Base-by-base conservation (phyloP, 768 basidiomycete species). In the Mycena venus region DNA sequence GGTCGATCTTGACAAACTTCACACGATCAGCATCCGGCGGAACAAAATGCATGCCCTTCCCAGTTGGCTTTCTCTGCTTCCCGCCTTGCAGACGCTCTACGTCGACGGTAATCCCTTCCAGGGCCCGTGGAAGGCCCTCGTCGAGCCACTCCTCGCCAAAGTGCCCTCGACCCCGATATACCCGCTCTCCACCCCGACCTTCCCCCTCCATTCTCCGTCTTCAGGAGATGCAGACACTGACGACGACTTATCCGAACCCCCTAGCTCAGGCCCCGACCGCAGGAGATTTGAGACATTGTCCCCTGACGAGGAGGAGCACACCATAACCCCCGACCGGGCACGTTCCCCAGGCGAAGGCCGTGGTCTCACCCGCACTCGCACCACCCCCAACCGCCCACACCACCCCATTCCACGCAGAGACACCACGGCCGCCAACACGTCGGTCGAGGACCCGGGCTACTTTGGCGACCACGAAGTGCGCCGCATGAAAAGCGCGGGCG, bases 41-140 rank as follows among this genome's bases (percentile, higher is more conserved):
- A 99, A 99, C 84, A 94, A 94, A 81, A 87, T 99, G 79, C 89
- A 94, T 76, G 90, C 94, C 9, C 89, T 99, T 21, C 97, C 98
- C n/a, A 92, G 94, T 74, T 99, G 98, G 98, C 88, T 99, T 56
- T 96, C 96, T 82, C 90, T 96, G 32, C 88, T 99, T n/a, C 90
- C 92, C 23, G 88, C 89, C 34, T 86, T 99, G 58, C 96, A 98
- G 82, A 94, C 93, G 2, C 85, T 99, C 4, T 94, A 93, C 76
- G 91, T 99, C n/a, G 98, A 99, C 75, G 94, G 93, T 21, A 99
- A 99, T 82, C 96, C 97, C 10, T 99, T 99, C 84, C 95, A 95
- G 78, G 95, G 95, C 10, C 95, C 96, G 1, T 98, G 97, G 96
- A 92, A 93, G 80, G 92, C 95, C 36, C 87, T 99, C 65, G 92